These are phyloP conservation scores for Penicillium hordei DNA, from an alignment of 2,329 filamentous ascomycete species.

Conservation along the genomic window DNA sequence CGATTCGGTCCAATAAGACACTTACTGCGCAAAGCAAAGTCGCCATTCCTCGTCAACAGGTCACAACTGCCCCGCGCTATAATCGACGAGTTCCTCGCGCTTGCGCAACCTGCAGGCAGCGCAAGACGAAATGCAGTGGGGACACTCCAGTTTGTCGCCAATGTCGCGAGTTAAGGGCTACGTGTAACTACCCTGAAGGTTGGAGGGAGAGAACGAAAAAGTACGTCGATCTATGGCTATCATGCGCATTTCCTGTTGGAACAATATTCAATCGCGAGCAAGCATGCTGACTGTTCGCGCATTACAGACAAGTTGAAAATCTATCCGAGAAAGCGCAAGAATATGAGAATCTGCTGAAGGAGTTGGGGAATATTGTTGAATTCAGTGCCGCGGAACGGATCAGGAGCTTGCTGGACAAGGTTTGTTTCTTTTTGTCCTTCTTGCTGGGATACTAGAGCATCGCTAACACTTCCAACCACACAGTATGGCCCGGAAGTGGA, in stretches of 20 bases:
- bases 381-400: slow-evolving; percentile 38
- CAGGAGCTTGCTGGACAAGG: slow-evolving; percentile 39
- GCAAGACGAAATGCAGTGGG: slow-evolving; percentile 43
- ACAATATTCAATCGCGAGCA: not conserved
- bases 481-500: slow-evolving; percentile 29
- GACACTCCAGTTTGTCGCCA: slow-evolving; percentile 40
- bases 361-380: slow-evolving; percentile 37
- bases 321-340: slow-evolving; percentile 35
- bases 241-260: not conserved
- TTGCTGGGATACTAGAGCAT: not conserved
- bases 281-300: slow-evolving; percentile 13
- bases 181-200: slow-evolving; percentile 40
- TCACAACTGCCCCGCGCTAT: slow-evolving; percentile 20
- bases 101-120: slow-evolving; percentile 41
- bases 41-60: slow-evolving; percentile 35
- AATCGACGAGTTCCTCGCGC: slow-evolving; percentile 29
- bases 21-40: slow-evolving; percentile 15
- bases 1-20: not conserved
- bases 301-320: slow-evolving; percentile 35
- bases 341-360: slow-evolving; percentile 42
- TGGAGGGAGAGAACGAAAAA: slow-evolving; percentile 42
- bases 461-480: slow-evolving; percentile 2
- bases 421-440: slow-evolving; percentile 14
- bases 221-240: slow-evolving; percentile 20
- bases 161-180: slow-evolving; percentile 36